phyloP scores from a whole-genome alignment of 129 eudicot species.

The Calendula officinalis region DNA sequence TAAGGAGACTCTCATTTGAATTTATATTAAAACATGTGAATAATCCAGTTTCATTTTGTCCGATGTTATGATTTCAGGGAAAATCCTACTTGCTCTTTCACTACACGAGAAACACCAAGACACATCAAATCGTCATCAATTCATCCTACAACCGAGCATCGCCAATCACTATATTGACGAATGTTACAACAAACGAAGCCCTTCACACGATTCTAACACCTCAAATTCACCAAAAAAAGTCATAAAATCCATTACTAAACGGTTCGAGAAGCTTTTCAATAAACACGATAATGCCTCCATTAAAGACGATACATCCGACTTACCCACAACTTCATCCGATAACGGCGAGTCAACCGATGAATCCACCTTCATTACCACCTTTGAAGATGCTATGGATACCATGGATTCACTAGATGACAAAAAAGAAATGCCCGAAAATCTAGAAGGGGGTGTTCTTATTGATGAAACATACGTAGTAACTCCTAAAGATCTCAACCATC shows the following conservation, averaged over 20 bases:
- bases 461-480: slow-evolving; percentile 58
- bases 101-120: slow-evolving; percentile 64
- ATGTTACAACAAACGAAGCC: slow-evolving; percentile 26
- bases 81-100: slow-evolving; percentile 72
- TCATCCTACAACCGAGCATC: slow-evolving; percentile 29
- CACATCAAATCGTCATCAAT: slow-evolving; percentile 15
- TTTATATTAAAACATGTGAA: too few relatives aligned
- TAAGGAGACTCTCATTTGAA: too few relatives aligned
- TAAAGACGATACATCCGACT: slow-evolving; percentile 54
- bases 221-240: slow-evolving; percentile 43
- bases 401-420: slow-evolving; percentile 48
- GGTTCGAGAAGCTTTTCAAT: slow-evolving; percentile 59
- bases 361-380: slow-evolving; percentile 30
- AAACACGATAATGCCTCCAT: slow-evolving; percentile 49
- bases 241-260: slow-evolving; percentile 55
- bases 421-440: slow-evolving; percentile 60
- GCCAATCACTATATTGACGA: slow-evolving; percentile 29
- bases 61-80: slow-evolving; percentile 45
- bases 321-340: slow-evolving; percentile 57
- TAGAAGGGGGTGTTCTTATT: slow-evolving; percentile 72
- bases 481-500: slow-evolving; percentile 64
- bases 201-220: slow-evolving; percentile 22
- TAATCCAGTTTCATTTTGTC: neutral
- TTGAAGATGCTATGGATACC: slow-evolving; percentile 60
- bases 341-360: slow-evolving; percentile 55